Percentiles rank a stretch among this genome's conserved stretches.
phyloP scores from a whole-genome alignment of 2,329 filamentous ascomycete genomes.

The Xylaria sp. region DNA sequence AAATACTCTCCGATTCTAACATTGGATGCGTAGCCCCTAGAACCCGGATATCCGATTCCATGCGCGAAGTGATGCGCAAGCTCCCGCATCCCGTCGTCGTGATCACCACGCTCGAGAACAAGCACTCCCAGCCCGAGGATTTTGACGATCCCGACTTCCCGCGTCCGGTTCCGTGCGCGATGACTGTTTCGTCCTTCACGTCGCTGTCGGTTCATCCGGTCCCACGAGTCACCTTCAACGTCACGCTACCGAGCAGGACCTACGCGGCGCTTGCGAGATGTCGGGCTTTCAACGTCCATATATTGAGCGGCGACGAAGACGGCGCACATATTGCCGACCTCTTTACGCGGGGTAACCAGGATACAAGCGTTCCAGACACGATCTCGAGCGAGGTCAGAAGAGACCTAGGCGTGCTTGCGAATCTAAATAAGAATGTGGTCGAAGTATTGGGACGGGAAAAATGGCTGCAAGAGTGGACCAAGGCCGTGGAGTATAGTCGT shows the following conservation, averaged over 20 bases:
- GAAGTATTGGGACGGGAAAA: conserved; percentile 13
- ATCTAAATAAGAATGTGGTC: conserved; percentile 36
- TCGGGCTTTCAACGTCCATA: conserved; percentile 56
- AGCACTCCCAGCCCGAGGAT: conserved; percentile 15
- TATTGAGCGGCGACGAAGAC: conserved; percentile 50
- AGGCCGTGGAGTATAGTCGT: conserved; percentile 11
- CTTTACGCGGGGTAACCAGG: conserved; percentile 53
- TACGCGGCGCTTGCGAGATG: conserved; percentile 52
- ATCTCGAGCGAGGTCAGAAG: conserved; percentile 20
- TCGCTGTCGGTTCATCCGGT: conserved; percentile 55
- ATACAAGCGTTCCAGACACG: not conserved
- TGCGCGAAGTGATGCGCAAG: conserved; percentile 57
- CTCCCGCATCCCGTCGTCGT: conserved; percentile 59
- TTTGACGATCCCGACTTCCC: conserved; percentile 8
- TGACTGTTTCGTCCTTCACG: conserved; percentile 65
- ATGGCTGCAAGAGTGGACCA: conserved; percentile 22
- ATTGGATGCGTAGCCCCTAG: not conserved
- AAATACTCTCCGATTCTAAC: not conserved
- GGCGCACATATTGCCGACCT: conserved; percentile 56
- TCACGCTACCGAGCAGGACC: conserved; percentile 58
- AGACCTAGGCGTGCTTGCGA: conserved; percentile 42
- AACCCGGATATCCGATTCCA: conserved; percentile 45
- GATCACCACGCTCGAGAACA: conserved; percentile 47
- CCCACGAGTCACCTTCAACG: conserved; percentile 60
- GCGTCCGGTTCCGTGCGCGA: conserved; percentile 46